These are phyloP conservation scores for Coelastrella sp. DNA, from an alignment of 139 green algal species.

Conservation along the genomic window DNA sequence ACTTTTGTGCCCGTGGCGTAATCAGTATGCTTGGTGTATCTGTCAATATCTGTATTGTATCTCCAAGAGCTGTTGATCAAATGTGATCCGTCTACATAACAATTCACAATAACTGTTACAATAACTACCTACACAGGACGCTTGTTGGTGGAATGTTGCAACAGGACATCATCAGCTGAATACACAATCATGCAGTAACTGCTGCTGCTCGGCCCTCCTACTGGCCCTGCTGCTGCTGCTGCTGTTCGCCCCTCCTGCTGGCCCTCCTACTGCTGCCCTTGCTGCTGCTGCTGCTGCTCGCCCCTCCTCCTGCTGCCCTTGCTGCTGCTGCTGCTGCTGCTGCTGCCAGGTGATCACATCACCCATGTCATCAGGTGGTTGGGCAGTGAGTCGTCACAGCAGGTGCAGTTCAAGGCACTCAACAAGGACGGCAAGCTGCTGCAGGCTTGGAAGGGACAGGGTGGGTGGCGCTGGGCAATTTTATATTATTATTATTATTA, in stretches of 20 bases:
- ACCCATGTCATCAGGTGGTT: background rate
- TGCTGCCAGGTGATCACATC: background rate
- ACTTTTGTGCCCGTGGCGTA: too few species aligned
- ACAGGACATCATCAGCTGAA: too few species aligned
- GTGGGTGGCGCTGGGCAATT: background rate
- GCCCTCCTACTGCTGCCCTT: background rate
- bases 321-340: background rate
- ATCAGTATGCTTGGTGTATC: too few species aligned
- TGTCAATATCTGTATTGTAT: too few species aligned
- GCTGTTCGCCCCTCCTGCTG: too few species aligned
- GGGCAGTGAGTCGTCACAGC: background rate
- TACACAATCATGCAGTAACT: too few species aligned
- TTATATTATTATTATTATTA: background rate
- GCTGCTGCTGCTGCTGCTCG: background rate
- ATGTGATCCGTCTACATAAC: too few species aligned
- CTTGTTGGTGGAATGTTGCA: too few species aligned
- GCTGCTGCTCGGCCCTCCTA: too few species aligned
- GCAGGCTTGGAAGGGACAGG: background rate
- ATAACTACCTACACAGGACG: too few species aligned
- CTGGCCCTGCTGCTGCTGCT: background rate
- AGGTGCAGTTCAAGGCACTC: background rate
- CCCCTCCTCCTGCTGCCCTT: background rate
- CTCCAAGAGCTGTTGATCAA: too few species aligned
- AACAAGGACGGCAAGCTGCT: background rate
- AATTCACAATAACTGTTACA: too few species aligned